phyloP scores from a whole-genome alignment of 2,329 filamentous ascomycete species.

The Cylindrodendrum hubeiense region DNA sequence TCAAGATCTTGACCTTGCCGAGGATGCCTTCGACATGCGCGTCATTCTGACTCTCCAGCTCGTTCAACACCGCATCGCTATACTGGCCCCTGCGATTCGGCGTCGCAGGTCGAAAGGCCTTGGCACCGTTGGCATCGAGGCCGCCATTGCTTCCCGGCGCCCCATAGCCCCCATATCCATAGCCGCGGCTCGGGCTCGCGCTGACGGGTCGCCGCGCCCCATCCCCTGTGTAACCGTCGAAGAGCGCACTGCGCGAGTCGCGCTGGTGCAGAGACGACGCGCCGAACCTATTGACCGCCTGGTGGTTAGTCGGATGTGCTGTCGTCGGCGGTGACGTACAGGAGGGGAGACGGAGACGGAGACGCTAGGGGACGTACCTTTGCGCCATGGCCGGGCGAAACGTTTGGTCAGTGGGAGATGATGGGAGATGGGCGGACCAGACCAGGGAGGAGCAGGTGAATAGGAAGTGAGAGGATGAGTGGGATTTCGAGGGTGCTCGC shows the following conservation, averaged over 20 bases:
- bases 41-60: slow-evolving; percentile 97
- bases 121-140: slow-evolving; percentile 49
- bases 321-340: slow-evolving; percentile 13
- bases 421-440: background rate
- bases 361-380: slow-evolving; percentile 43
- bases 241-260: slow-evolving; percentile 78
- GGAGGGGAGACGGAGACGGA: background rate
- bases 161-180: slow-evolving; percentile 60
- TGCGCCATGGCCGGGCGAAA: slow-evolving; percentile 48
- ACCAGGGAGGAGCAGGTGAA: slow-evolving; percentile 5
- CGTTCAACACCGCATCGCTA: slow-evolving; percentile 89
- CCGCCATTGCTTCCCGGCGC: slow-evolving; percentile 35
- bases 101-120: slow-evolving; percentile 74
- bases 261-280: slow-evolving; percentile 79
- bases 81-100: slow-evolving; percentile 89
- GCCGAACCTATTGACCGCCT: slow-evolving; percentile 66
- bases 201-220: slow-evolving; percentile 57
- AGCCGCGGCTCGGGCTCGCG: slow-evolving; percentile 60
- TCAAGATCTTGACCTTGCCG: slow-evolving; percentile 89
- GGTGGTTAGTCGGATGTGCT: slow-evolving; percentile 23
- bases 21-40: slow-evolving; percentile 89
- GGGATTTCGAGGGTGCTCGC: slow-evolving; percentile 32
- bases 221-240: slow-evolving; percentile 75
- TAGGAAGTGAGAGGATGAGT: background rate
- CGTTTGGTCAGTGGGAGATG: background rate